A percentile compares a stretch with the other conserved stretches of the same genome.
phyloP scores from a whole-genome alignment of 192 early-diverging fungal genomes.

The Coemansia pectinata region DNA sequence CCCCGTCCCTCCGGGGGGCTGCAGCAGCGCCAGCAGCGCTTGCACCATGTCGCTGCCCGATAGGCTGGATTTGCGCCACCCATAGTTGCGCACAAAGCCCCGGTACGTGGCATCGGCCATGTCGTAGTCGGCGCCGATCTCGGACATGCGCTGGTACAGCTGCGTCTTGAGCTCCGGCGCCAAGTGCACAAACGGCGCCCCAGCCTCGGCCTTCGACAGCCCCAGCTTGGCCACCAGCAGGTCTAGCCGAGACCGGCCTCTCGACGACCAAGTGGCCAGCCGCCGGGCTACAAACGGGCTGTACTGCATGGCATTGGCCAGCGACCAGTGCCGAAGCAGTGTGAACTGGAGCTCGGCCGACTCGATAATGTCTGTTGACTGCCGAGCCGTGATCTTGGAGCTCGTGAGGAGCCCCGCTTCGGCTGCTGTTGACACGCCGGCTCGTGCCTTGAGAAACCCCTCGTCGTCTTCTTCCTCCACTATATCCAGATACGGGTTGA shows the following conservation, averaged over 20 bases:
- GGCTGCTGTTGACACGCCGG: constrained; percentile 18
- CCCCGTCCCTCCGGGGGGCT: neutral
- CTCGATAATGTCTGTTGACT: constrained; percentile 20
- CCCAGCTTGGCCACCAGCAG: constrained; percentile 87
- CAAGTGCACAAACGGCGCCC: constrained; percentile 73
- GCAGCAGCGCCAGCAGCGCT: constrained; percentile 72
- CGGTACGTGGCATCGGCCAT: constrained; percentile 75
- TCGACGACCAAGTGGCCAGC: constrained; percentile 86
- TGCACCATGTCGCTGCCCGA: constrained; percentile 83
- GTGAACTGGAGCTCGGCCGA: constrained; percentile 82
- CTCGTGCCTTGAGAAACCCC: constrained; percentile 17
- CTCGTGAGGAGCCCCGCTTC: constrained; percentile 37
- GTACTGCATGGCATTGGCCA: constrained; percentile 85
- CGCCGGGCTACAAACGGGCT: constrained; percentile 85
- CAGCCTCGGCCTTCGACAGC: constrained; percentile 78
- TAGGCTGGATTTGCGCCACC: constrained; percentile 62
- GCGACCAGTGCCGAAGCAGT: constrained; percentile 90
- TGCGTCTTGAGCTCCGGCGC: constrained; percentile 74
- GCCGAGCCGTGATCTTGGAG: constrained; percentile 23
- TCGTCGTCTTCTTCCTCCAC: constrained; percentile 40
- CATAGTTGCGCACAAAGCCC: constrained; percentile 78
- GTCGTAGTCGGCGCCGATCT: constrained; percentile 77
- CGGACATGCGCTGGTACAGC: constrained; percentile 63
- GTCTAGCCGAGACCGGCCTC: constrained; percentile 74
- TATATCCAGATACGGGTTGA: constrained; percentile 27